Conservation (phyloP, 176 grass and related monocot genomes). For the Oryza coarctata region DNA sequence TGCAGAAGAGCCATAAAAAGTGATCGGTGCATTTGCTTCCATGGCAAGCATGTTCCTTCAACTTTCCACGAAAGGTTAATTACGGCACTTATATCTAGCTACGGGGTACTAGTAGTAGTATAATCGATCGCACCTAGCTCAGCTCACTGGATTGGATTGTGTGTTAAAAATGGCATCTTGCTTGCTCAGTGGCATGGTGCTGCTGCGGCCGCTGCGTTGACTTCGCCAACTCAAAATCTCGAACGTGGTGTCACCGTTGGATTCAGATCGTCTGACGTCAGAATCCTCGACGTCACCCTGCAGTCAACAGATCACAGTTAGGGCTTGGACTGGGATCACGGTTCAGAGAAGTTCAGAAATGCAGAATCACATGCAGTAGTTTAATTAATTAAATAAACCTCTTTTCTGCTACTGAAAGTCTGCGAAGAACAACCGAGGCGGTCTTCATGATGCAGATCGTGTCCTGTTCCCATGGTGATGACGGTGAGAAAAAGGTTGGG, state of each 20-base stretch:
- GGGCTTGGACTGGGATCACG: constrained; percentile 23
- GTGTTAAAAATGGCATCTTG: not conserved
- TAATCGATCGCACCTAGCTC: not conserved
- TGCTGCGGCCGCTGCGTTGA: constrained; percentile 5
- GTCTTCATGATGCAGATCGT: not conserved
- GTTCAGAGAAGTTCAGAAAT: not conserved
- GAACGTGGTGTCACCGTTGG: not conserved
- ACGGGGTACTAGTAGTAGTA: not conserved
- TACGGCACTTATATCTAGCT: too few relatives aligned
- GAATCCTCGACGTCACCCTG: too few relatives aligned
- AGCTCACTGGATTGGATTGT: not conserved
- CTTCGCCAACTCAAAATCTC: constrained; percentile 4
- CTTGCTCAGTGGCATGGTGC: too few relatives aligned
- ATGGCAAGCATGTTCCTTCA: constrained; percentile 18
- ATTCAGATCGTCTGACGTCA: too few relatives aligned
- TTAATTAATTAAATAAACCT: not conserved
- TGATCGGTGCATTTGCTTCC: not conserved
- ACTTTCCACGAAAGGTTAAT: not conserved
- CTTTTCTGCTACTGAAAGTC: not conserved
- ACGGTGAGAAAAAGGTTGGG: not conserved
- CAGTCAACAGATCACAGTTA: too few relatives aligned
- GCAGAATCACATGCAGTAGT: not conserved
- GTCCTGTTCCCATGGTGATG: not conserved
- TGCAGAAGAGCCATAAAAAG: not conserved
- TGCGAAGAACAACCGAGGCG: not conserved